Evolutionary conservation across 192 early-diverging fungal species (phyloP), one percentile per base, ranked within the genome.

Genomic region (Podila epicladia): DNA sequence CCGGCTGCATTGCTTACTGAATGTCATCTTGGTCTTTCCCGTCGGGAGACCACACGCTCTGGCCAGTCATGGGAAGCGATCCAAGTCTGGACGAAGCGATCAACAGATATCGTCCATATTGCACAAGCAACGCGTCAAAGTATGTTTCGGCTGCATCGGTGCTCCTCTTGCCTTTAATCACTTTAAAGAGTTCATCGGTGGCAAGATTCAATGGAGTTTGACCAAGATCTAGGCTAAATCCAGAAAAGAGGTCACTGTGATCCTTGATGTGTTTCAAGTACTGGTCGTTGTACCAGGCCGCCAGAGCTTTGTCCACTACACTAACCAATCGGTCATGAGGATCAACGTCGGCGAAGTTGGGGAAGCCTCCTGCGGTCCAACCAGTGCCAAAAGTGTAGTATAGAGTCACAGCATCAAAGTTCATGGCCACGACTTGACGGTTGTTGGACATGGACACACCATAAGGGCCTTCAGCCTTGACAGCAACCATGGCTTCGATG

Each of bases 391-490:
- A 20, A 2, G 69, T 49, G 33, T 80, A 80, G 26, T 80, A 80
- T 7, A 80, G 45, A 8, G 71, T 73, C 5, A 69, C 58, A 6
- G 70, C 22, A 45, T 80, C 67, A 58, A 80, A 80, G 8, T 65
- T 62, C 51, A 80, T 59, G 6, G 62, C 71, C 0, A 80, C 41
- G 26, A 80, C 77, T 51, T 80, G 71, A 13, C 71, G 77, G 22
- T 58, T 73, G 58, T 80, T 80, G 49, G 77, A 57, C 62, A 80
- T 65, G 17, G 77, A 72, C 5, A 80, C 71, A n/a, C 77, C 77
- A 4, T 53, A 69, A 26, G 62, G 53, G 49, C 77, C 77, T 22
- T 80, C 77, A 1, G 77, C 24, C 26, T 69, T 70, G 55, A 80
- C 71, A 11, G 71, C 38, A n/a, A 73, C 77, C 62, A 51, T 50